Percentiles rank a stretch among this genome's conserved stretches.
Conservation (phyloP, 495 filamentous ascomycete genomes). For the Hamigera avellanea region DNA sequence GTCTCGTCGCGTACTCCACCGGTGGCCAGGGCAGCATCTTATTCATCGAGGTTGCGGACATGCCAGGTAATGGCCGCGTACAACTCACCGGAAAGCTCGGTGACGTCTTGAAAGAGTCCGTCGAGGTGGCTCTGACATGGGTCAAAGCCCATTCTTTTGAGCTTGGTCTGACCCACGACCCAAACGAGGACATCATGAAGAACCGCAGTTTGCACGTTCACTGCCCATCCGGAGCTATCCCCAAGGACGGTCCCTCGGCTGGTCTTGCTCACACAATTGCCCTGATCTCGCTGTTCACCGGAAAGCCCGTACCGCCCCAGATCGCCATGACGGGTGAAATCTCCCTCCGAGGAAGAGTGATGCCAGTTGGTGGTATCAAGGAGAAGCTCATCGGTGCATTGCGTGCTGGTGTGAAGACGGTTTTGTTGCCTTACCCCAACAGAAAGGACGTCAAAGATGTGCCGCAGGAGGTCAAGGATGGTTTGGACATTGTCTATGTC, state of each 20-base stretch:
- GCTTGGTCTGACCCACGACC: slow-evolving; percentile 69
- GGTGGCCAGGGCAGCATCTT: slow-evolving; percentile 93
- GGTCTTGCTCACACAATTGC: slow-evolving; percentile 91
- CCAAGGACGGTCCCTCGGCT: slow-evolving; percentile 84
- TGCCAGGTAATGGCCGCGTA: slow-evolving; percentile 86
- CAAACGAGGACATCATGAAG: slow-evolving; percentile 91
- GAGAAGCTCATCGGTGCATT: slow-evolving; percentile 96
- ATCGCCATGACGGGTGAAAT: slow-evolving; percentile 98
- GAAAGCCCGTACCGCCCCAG: slow-evolving; percentile 78
- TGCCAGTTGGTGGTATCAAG: slow-evolving; percentile 92
- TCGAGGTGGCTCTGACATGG: slow-evolving; percentile 92
- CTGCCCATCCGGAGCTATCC: slow-evolving; percentile 88
- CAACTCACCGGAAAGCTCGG: slow-evolving; percentile 99
- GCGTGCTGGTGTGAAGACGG: slow-evolving; percentile 88
- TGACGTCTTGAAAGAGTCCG: slow-evolving; percentile 92
- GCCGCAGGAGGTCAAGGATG: slow-evolving; percentile 79
- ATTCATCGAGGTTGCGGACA: slow-evolving; percentile 96
- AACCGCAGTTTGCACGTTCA: slow-evolving; percentile 91
- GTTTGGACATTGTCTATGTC: slow-evolving; percentile 81
- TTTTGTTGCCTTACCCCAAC: slow-evolving; percentile 79
- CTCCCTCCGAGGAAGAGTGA: slow-evolving; percentile 74
- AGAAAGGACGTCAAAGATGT: slow-evolving; percentile 89
- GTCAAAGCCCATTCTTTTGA: slow-evolving; percentile 94
- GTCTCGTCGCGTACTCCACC: slow-evolving; percentile 89
- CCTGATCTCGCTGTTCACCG: slow-evolving; percentile 81